Conservation (phyloP, 352 stramenopile species). For the Phytophthora hibernalis region DNA sequence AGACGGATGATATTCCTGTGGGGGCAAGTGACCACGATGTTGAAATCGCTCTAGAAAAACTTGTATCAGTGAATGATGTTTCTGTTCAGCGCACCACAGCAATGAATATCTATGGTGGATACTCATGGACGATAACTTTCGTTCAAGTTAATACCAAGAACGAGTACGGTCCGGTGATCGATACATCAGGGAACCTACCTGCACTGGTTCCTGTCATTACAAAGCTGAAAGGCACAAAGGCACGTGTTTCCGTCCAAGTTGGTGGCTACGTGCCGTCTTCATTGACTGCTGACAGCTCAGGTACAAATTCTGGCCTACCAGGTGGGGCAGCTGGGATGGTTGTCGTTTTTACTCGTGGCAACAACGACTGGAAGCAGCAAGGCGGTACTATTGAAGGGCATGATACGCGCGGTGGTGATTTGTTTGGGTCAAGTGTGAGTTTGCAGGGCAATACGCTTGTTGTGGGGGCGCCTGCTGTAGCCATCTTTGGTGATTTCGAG, state of each 20-base stretch:
- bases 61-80: constrained; percentile 78
- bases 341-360: constrained; percentile 67
- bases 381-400: constrained; percentile 54
- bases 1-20: constrained; percentile 74
- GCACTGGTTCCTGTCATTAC: constrained; percentile 58
- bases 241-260: constrained; percentile 55
- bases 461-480: constrained; percentile 68
- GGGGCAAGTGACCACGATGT: constrained; percentile 61
- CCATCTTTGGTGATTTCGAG: constrained; percentile 79
- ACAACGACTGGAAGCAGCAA: constrained; percentile 84
- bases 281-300: constrained; percentile 34
- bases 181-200: constrained; percentile 76
- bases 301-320: constrained; percentile 59
- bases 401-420: constrained; percentile 71
- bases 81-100: constrained; percentile 60
- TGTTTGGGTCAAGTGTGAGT: constrained; percentile 80
- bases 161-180: constrained; percentile 70
- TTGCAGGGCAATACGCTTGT: constrained; percentile 59
- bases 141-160: constrained; percentile 81
- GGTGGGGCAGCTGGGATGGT: constrained; percentile 65
- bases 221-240: constrained; percentile 67
- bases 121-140: constrained; percentile 89
- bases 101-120: constrained; percentile 80
- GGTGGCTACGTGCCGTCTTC: constrained; percentile 57
- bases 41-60: constrained; percentile 66